Percentiles rank a stretch among this genome's conserved stretches.
Conservation (phyloP, 2,329 filamentous ascomycete genomes). For the Ophiostoma populinum region DNA sequence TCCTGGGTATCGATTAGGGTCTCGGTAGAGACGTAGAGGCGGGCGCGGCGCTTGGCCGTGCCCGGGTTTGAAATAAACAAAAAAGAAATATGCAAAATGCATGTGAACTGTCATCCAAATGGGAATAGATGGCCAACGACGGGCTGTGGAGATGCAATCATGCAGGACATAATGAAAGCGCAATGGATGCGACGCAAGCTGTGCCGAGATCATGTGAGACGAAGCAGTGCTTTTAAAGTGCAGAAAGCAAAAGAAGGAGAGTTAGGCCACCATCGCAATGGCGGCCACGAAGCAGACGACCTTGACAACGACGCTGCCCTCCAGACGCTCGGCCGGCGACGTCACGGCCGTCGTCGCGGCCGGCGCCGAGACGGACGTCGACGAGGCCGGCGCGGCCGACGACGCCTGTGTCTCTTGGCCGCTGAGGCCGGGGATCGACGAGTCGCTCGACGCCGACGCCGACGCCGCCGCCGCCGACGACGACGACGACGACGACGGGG, state of each 20-base stretch:
- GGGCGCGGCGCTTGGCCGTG: too few species aligned
- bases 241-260: not conserved
- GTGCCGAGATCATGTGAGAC: not conserved
- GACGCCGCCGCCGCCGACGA: slow-evolving; percentile 3
- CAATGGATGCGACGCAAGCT: too few species aligned
- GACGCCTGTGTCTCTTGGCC: slow-evolving; percentile 19
- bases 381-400: slow-evolving; percentile 12
- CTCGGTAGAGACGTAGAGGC: too few species aligned
- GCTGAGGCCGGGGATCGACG: slow-evolving; percentile 17
- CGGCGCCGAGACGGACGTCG: slow-evolving; percentile 8
- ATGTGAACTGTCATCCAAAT: too few species aligned
- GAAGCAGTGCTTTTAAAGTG: not conserved
- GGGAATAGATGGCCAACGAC: too few species aligned
- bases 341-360: slow-evolving; percentile 11
- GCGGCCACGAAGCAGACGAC: slow-evolving; percentile 13
- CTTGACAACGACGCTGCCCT: slow-evolving; percentile 10
- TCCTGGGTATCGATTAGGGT: too few species aligned
- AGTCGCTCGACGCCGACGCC: not conserved
- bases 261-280: slow-evolving; percentile 13
- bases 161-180: too few species aligned
- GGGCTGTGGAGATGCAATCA: too few species aligned
- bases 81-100: too few species aligned
- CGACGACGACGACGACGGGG: slow-evolving; percentile 11
- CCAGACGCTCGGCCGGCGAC: slow-evolving; percentile 14
- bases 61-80: too few species aligned